phyloP scores from a whole-genome alignment of 2,329 filamentous ascomycete genomes.

The Exophiala mesophila region DNA sequence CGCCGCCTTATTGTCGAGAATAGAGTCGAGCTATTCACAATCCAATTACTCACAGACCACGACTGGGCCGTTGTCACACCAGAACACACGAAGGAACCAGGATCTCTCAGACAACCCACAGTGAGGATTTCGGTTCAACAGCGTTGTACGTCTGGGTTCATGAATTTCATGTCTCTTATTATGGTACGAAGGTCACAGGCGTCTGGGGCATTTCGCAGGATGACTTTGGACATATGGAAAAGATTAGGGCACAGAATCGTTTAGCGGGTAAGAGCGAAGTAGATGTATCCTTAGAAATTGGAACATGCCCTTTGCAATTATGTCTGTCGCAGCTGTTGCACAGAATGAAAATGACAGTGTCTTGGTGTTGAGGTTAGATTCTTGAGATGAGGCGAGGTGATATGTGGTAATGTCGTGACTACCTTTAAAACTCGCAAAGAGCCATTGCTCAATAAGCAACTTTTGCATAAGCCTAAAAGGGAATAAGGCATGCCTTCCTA shows the following conservation, averaged over 20 bases:
- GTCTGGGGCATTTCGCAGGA: too few relatives aligned
- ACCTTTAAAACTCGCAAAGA: too few relatives aligned
- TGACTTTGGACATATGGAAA: too few relatives aligned
- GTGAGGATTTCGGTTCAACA: background rate
- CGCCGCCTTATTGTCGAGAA: constrained; percentile 73
- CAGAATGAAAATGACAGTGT: too few relatives aligned
- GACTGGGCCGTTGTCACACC: constrained; percentile 5
- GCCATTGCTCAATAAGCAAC: too few relatives aligned
- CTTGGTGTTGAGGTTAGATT: too few relatives aligned
- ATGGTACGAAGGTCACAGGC: constrained; percentile 4
- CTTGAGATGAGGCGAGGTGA: too few relatives aligned
- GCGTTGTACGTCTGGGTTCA: constrained; percentile 6
- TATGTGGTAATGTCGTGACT: too few relatives aligned
- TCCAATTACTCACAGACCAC: constrained; percentile 15
- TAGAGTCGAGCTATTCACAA: constrained; percentile 67
- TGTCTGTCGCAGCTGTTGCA: too few relatives aligned
- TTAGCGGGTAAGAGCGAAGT: constrained; percentile 1
- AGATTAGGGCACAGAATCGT: background rate
- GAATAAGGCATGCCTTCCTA: too few relatives aligned
- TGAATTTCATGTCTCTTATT: constrained; percentile 14
- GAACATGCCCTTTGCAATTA: too few relatives aligned
- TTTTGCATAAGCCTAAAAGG: too few relatives aligned
- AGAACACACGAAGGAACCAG: constrained; percentile 12
- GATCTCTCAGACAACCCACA: constrained; percentile 14
- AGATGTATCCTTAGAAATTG: background rate